Conservation (phyloP, 2,329 filamentous ascomycete species). For the Cytospora mali region DNA sequence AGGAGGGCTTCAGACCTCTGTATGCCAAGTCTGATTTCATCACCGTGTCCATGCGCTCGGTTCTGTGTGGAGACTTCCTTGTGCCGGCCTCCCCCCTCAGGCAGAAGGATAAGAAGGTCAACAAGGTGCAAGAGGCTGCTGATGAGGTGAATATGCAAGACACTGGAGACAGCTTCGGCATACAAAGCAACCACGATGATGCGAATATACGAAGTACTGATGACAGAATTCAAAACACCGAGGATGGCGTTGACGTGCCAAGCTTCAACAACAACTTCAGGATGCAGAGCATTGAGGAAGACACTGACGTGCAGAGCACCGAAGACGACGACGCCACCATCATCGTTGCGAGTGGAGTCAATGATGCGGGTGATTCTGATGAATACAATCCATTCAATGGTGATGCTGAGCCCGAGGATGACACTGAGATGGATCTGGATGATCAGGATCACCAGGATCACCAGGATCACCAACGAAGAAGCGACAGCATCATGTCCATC, state of each 20-base stretch:
- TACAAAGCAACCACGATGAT: background rate
- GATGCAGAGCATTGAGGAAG: background rate
- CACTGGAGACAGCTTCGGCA: background rate
- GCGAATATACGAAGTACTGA: too few species aligned
- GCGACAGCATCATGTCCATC: background rate
- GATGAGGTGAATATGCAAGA: background rate
- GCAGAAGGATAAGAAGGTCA: background rate
- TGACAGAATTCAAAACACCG: too few species aligned
- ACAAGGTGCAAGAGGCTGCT: background rate
- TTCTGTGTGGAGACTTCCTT: slow-evolving; percentile 11
- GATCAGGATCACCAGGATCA: background rate
- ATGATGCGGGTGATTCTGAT: background rate
- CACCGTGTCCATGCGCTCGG: background rate
- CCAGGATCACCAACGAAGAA: background rate
- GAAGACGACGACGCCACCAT: background rate
- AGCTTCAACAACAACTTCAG: background rate
- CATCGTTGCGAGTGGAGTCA: background rate
- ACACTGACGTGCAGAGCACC: background rate
- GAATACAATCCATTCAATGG: background rate
- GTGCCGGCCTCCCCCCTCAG: background rate
- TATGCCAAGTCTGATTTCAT: background rate
- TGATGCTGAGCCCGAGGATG: background rate
- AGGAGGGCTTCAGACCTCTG: slow-evolving; percentile 7
- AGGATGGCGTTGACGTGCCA: too few species aligned
- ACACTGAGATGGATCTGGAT: background rate